These are phyloP conservation scores for Aspergillus homomorphus DNA, from an alignment of 495 filamentous ascomycete species.

Conservation along the genomic window DNA sequence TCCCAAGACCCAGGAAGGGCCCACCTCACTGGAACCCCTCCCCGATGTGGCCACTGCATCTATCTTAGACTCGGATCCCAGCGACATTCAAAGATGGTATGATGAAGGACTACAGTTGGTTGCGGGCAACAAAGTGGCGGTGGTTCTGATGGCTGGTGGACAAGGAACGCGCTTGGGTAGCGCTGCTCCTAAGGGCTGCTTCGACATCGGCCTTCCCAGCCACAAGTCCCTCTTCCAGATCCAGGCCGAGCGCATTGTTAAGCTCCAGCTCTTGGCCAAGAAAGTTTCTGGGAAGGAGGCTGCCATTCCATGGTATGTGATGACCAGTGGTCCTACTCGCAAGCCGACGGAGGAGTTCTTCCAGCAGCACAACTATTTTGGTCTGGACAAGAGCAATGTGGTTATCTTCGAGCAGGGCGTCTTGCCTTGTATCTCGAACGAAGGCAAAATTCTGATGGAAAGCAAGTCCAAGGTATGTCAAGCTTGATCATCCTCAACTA, in stretches of 20 bases:
- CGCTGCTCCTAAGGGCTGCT: constrained; percentile 94
- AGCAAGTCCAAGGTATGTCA: constrained; percentile 71
- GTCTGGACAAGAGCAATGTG: constrained; percentile 79
- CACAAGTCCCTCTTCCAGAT: constrained; percentile 95
- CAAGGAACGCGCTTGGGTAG: constrained; percentile 94
- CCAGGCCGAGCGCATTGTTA: constrained; percentile 88
- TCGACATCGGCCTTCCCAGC: constrained; percentile 88
- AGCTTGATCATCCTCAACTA: background rate
- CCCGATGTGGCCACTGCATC: constrained; percentile 86
- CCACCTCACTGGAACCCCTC: constrained; percentile 75
- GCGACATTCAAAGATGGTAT: constrained; percentile 83
- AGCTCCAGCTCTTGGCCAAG: constrained; percentile 78
- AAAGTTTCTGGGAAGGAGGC: constrained; percentile 63
- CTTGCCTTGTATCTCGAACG: constrained; percentile 93
- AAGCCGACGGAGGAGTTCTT: constrained; percentile 92
- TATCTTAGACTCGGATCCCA: constrained; percentile 80
- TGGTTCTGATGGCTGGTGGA: constrained; percentile 95
- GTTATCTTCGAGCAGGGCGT: constrained; percentile 96
- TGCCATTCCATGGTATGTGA: constrained; percentile 95
- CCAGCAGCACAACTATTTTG: constrained; percentile 83
- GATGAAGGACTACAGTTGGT: constrained; percentile 80
- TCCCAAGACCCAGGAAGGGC: constrained; percentile 48
- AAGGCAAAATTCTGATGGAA: constrained; percentile 95
- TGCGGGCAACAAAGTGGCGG: constrained; percentile 83
- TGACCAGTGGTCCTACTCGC: constrained; percentile 97